Conservation (phyloP, 2,329 filamentous ascomycete genomes). For the Penicillium rolfsii region DNA sequence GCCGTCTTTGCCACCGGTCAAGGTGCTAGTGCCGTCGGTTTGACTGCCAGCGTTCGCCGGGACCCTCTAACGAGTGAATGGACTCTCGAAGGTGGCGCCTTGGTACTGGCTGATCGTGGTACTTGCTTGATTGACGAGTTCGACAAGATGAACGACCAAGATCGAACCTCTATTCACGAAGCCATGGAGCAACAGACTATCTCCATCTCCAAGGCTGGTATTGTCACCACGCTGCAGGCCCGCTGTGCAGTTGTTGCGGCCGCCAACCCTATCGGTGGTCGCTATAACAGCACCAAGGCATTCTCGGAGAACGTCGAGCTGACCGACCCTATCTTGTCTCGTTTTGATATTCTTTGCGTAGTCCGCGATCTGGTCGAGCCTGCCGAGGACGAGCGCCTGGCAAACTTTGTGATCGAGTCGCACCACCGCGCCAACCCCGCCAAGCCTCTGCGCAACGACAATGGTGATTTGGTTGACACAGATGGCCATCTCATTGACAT, state of each 20-base stretch:
- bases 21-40: constrained; percentile 93
- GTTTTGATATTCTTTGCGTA: constrained; percentile 96
- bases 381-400: constrained; percentile 85
- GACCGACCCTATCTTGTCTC: constrained; percentile 94
- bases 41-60: constrained; percentile 92
- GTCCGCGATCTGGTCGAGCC: constrained; percentile 95
- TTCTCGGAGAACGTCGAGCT: constrained; percentile 96
- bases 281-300: constrained; percentile 94
- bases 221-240: constrained; percentile 94
- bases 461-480: constrained; percentile 49
- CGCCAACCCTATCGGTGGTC: constrained; percentile 92
- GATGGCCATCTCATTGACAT: constrained; percentile 62
- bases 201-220: constrained; percentile 97
- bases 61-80: constrained; percentile 96
- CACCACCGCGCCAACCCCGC: constrained; percentile 86
- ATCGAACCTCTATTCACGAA: constrained; percentile 97
- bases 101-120: constrained; percentile 92
- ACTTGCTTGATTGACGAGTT: constrained; percentile 98
- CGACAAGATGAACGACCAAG: constrained; percentile 99
- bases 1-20: constrained; percentile 98
- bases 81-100: constrained; percentile 93
- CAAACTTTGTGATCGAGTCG: constrained; percentile 91
- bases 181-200: constrained; percentile 99
- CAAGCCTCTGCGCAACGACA: constrained; percentile 53
- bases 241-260: constrained; percentile 95